Evolutionary conservation across 768 basidiomycete genomes (phyloP), one percentile per base, ranked within the genome.

Genomic region (Tricholoma flavovirens): DNA sequence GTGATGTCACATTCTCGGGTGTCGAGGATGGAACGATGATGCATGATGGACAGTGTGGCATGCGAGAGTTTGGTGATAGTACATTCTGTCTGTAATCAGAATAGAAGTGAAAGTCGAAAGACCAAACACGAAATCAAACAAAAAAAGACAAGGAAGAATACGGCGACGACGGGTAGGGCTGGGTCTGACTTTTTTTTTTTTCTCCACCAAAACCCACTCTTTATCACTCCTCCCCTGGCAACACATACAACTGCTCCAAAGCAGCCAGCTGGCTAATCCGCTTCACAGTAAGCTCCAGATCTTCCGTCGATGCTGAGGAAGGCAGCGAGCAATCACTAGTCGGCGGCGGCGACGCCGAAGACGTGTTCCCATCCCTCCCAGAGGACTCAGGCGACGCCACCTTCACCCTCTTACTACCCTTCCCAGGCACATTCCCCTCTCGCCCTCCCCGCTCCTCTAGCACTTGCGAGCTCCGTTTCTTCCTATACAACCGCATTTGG

Each of bases 391-490:
- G 10, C 12, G 53, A 50, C 19, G 51, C 15, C 21, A 60, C 40
- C 52, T 61, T 61, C 32, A 54, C 58, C 35, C 55, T 59, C 60
- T 51, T 57, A 19, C 32, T 43, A 5, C 10, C 35, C 49, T 8
- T 55, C 49, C n/a, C 17, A 15, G 8, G 22, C 0, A 49, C 15
- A 15, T 49, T n/a, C 26, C 19, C 46, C 24, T n/a, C 46, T 49
- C n/a, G 24, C 22, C 45, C 26, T 17, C 38, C 66, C 3, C 55
- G 67, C n/a, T 67, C 67, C 1, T 77, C 75, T 19, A 81, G 67
- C 60, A 82, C 80, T 58, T 80, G 80, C 30, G 80, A 82, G 33
- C 76, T 74, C 19, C 80, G 74, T 58, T 82, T 82, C 56, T 82
- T 82, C 56, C 73, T 69, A 32, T 29, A 43, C 60, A 73, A 64